phyloP scores from a whole-genome alignment of 176 grass and related monocot genomes.

The Puccinellia tenuiflora region DNA sequence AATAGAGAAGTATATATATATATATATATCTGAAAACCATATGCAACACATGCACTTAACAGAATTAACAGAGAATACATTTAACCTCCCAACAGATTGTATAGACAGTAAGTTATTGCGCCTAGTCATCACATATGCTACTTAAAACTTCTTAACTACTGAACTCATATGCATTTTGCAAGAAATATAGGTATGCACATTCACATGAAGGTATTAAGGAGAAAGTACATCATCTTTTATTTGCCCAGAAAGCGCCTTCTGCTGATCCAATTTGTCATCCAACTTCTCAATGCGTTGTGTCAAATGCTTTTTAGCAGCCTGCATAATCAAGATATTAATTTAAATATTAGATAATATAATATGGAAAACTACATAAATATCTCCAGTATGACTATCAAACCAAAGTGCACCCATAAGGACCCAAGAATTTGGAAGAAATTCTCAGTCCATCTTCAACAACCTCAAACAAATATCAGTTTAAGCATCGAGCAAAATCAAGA shows the following conservation, averaged over 20 bases:
- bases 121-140: background rate
- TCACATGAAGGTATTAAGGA: background rate
- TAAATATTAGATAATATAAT: background rate
- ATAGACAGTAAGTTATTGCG: background rate
- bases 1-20: constrained; percentile 15
- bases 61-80: background rate
- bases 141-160: background rate
- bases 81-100: background rate
- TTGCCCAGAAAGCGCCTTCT: constrained; percentile 82
- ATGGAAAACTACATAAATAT: constrained; percentile 1
- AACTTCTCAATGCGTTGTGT: constrained; percentile 90
- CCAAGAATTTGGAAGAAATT: background rate
- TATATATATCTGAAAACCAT: constrained; percentile 23
- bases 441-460: background rate
- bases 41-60: background rate
- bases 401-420: background rate
- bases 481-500: background rate
- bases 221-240: constrained; percentile 85
- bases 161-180: background rate
- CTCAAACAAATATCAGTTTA: constrained; percentile 5
- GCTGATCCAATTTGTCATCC: constrained; percentile 98
- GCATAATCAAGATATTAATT: constrained; percentile 31
- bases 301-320: constrained; percentile 93
- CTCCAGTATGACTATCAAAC: constrained; percentile 6
- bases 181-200: constrained; percentile 10